Evolutionary conservation across 1,284 basidiomycete species (phyloP), one percentile per base, ranked within the genome.

Genomic region (Filobasidium uniguttulatum): DNA sequence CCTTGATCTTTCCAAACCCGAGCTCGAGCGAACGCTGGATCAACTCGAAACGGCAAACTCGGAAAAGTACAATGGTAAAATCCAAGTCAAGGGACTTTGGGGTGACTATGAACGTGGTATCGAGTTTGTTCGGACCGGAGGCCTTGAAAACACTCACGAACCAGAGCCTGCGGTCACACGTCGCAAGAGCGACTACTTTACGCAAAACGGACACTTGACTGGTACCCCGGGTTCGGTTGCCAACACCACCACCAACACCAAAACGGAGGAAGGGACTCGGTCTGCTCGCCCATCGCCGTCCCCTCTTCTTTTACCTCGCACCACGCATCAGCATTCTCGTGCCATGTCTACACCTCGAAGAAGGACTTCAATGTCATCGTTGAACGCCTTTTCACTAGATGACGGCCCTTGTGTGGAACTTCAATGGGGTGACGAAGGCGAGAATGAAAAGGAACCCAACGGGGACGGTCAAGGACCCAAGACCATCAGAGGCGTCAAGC

Each of bases 81-180:
- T 91, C 23, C 71, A 76, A 25, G 81, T 78, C 43, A 81, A 80
- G 56, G 91, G 90, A 26, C 75, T 96, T 56, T 88, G 87, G 68
- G 88, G 86, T 23, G 90, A 87, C 6, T 93, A 88, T 65, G 80
- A 90, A 54, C 82, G 83, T 34, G 89, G 89, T 14, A 60, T 77
- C 22, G 67, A 75, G 17, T 72, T 72, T 49, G 70, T 77, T 56
- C 64, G 69, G 38, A 59, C 67, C 22, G 73, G 72, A 28, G 70
- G 69, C 5, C 66, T 75, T 37, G 54, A 56, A 37, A 52, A 56
- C 33, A 49, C 25, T 40, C 26, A 20, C 33, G 29, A 44, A 30
- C 22, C 38, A 30, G 47, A 20, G 44, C 29, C 26, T 34, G 48
- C 34, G 25, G 44, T 52, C 15, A 36, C 50, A 55, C 33, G 45